Base-by-base conservation (phyloP, 139 green algal genomes). In the Chlorella sp. region DNA sequence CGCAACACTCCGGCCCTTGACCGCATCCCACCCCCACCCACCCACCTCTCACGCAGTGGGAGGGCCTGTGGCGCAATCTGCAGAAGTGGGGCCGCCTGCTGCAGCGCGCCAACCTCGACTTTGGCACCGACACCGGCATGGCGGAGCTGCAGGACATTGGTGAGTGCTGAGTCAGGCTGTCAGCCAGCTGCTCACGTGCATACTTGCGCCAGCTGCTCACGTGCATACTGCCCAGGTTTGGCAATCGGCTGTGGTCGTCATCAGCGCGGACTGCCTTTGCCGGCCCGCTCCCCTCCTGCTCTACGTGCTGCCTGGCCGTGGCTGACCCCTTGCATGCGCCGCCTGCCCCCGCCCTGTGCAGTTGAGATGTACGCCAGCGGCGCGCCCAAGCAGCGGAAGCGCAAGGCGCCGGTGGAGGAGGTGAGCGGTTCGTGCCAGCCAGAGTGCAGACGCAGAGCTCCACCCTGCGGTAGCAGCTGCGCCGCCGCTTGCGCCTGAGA, bases 351-450 rank as follows among this genome's bases (percentile, higher is more conserved):
- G 16, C 28, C 72, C 34, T 17, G 32, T 60, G 76, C 76, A 82
- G 77, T 83, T 28, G 77, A 83, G 77, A 73, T 60, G 40, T 83
- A 73, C 58, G 60, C 58, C 40, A 83, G 77, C 77, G 77, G 77
- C 28, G 77, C 77, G 4, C 77, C 77, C 77, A 83, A 83, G 77
- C 77, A 83, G 77, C 77, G 77, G 9, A 83, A 83, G 77, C 77
- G 77, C 58, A 83, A 83, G 60, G 77, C 77, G 51, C 51, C 51
- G 9, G 51, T 60, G 51, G 51, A 60, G 51, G 51, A 60, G 51
- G 51, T 60, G 51, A 20, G 51, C 8, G 46, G n/a, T n/a, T n/a
- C n/a, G n/a, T n/a, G n/a, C n/a, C n/a, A n/a, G n/a, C n/a, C n/a
- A n/a, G n/a, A n/a, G n/a, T n/a, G n/a, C n/a, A n/a, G n/a, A n/a